Evolutionary conservation across 1,284 basidiomycete species (phyloP), one percentile per base, ranked within the genome.

Genomic region (Pascua sp.): DNA sequence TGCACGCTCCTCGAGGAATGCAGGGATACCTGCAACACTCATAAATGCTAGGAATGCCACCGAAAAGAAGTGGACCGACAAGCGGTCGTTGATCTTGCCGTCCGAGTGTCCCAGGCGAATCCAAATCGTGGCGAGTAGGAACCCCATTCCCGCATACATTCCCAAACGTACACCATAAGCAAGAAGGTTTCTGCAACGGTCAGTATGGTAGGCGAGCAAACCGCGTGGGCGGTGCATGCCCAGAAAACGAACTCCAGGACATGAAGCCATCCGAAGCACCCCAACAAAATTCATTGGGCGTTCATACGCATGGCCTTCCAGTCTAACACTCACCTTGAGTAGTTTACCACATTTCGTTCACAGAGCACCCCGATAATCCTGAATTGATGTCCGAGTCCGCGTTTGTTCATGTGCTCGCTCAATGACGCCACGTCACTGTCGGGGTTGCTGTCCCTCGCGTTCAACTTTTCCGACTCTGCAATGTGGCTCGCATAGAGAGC

Each of bases 41-140:
- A 68, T 79, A 68, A 86, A 86, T 9, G 81, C 81, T 5, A 86
- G 70, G 71, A 86, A 86, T 0, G 85, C 84, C 40, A 84, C 83
- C 42, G 80, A 80, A 68, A 79, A 83, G 66, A 83, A 83, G 64
- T 81, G 67, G 5, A 71, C 73, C 16, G 67, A 68, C 7, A 73
- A 65, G 15, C 71, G 65, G 48, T 70, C 69, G 51, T 70, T 67
- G 61, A 81, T 76, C 59, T 74, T 70, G 11, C 65, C 60, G 36
- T 73, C 69, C 5, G 59, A 70, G 44, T 66, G 56, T 2, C 73
- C 80, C 37, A 86, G 79, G 42, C 77, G 76, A 40, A 85, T 80
- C 85, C 85, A 86, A 49, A 85, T 82, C 0, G 82, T 82, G 0
- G 82, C 84, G 42, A 85, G 75, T 76, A 84, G 79, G 4, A 84